These are phyloP conservation scores for Thuidium tamariscinum DNA, from an alignment of 225 moss, liverwort and hornwort genomes.

Conservation along the genomic window DNA sequence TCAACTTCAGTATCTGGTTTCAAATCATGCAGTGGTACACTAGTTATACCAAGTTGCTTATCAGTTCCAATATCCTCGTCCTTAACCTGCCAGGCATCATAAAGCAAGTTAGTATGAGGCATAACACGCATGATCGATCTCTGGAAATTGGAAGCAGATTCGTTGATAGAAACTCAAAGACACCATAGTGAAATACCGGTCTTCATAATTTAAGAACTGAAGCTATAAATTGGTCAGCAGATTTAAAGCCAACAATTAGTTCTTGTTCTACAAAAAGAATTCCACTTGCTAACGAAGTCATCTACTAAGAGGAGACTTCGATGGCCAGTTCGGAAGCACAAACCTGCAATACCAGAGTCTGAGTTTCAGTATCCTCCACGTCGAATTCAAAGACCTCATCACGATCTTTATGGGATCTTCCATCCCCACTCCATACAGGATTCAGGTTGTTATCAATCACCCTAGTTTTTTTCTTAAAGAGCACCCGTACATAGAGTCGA, in stretches of 20 bases:
- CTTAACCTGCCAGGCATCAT: constrained; percentile 44
- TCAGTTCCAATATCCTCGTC: constrained; percentile 77
- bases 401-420: background rate
- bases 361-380: constrained; percentile 91
- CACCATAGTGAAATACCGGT: background rate
- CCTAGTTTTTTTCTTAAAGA: constrained; percentile 62
- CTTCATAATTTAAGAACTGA: background rate
- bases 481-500: constrained; percentile 51
- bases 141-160: constrained; percentile 7
- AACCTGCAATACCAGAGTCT: constrained; percentile 64
- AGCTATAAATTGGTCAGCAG: background rate
- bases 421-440: constrained; percentile 49
- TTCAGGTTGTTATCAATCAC: constrained; percentile 59
- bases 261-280: background rate
- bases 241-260: background rate
- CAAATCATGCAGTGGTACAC: constrained; percentile 35
- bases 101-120: background rate
- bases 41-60: constrained; percentile 59
- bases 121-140: background rate
- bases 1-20: constrained; percentile 38
- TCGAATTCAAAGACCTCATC: constrained; percentile 59
- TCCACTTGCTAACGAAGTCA: background rate
- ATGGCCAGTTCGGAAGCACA: background rate
- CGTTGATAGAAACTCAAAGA: background rate
- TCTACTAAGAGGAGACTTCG: background rate